These are phyloP conservation scores for Thermothelomyces thermophilus DNA, from an alignment of 2,329 filamentous ascomycete genomes.

Conservation along the genomic window DNA sequence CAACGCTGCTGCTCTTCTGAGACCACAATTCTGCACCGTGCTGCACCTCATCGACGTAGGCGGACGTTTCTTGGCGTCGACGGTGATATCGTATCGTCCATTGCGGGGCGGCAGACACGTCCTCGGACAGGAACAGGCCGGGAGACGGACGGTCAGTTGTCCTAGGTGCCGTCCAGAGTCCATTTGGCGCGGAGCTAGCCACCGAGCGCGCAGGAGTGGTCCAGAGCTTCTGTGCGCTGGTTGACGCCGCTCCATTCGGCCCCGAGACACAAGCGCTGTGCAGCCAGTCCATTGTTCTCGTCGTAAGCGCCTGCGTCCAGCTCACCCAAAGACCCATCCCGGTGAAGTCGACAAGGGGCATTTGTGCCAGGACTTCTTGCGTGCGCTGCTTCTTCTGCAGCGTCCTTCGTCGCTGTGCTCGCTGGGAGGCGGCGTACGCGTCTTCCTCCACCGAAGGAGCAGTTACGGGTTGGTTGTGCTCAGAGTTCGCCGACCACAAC, in stretches of 20 bases:
- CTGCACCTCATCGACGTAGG: background rate
- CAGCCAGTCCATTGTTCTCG: constrained; percentile 11
- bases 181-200: background rate
- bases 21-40: background rate
- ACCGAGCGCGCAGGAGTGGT: background rate
- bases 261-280: background rate
- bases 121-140: no score
- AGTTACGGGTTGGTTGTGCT: background rate
- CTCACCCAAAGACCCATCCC: constrained; percentile 19
- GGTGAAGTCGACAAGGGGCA: constrained; percentile 20
- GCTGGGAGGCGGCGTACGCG: constrained; percentile 7
- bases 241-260: background rate
- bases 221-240: background rate
- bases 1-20: background rate
- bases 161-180: background rate
- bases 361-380: constrained; percentile 26
- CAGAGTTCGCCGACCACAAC: background rate
- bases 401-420: constrained; percentile 13
- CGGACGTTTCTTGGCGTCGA: background rate
- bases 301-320: background rate
- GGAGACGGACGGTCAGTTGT: background rate
- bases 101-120: no score
- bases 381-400: constrained; percentile 18
- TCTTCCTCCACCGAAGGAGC: constrained; percentile 15
- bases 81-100: background rate